Percentiles rank a stretch among this genome's conserved stretches.
phyloP scores from a whole-genome alignment of 2,329 filamentous ascomycete species.

The Dactylellina drechsleri region DNA sequence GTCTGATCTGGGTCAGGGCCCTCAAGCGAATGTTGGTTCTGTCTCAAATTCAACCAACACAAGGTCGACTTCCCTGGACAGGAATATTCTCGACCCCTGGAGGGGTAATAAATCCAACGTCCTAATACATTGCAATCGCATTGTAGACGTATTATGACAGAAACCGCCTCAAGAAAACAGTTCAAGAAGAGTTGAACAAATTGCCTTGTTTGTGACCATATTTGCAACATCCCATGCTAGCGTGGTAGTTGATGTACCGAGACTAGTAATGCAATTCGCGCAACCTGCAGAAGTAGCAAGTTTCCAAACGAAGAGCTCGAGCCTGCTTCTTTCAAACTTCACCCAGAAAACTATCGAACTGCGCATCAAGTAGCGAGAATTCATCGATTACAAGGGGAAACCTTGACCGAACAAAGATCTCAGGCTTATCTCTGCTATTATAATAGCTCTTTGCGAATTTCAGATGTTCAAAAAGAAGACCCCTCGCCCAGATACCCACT shows the following conservation, averaged over 20 bases:
- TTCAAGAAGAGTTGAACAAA: not conserved
- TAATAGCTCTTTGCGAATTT: slow-evolving; percentile 6
- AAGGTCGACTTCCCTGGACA: not conserved
- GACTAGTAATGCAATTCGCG: slow-evolving; percentile 1
- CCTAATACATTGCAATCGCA: not conserved
- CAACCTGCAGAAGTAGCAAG: slow-evolving; percentile 14
- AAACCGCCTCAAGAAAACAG: not conserved
- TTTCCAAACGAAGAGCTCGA: slow-evolving; percentile 37
- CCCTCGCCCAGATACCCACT: slow-evolving; percentile 17
- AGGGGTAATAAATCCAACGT: not conserved
- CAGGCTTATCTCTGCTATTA: not conserved
- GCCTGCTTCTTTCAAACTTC: slow-evolving; percentile 18
- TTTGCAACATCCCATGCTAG: slow-evolving; percentile 10
- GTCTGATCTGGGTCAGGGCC: slow-evolving; percentile 35
- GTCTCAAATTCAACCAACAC: slow-evolving; percentile 6
- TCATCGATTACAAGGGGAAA: slow-evolving; percentile 18
- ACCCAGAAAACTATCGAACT: slow-evolving; percentile 5
- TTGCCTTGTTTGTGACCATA: slow-evolving; percentile 11
- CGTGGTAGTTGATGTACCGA: slow-evolving; percentile 1
- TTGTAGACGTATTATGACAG: slow-evolving; percentile 1
- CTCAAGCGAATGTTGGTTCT: slow-evolving; percentile 14
- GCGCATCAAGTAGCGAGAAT: not conserved
- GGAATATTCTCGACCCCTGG: slow-evolving; percentile 27
- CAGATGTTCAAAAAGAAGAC: slow-evolving; percentile 4
- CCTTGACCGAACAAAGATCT: slow-evolving; percentile 4